Evolutionary conservation across 1,284 basidiomycete genomes (phyloP), one percentile per base, ranked within the genome.

Genomic region (Naganishia albida): DNA sequence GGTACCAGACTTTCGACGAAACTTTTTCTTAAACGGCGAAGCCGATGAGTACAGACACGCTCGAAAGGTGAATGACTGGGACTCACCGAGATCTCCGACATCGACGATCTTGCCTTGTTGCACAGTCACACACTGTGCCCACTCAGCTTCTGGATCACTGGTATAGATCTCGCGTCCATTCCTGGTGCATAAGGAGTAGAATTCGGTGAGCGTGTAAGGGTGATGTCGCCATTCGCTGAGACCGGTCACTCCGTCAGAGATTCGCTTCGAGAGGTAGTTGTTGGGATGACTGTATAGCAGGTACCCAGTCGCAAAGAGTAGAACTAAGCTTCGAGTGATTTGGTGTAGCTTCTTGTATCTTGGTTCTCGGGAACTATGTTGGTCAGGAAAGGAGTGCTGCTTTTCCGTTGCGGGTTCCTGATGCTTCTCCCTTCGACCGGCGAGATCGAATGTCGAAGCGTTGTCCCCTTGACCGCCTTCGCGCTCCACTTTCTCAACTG

Each of bases 391-490:
- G 8, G 26, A 25, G 7, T 16, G 49, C 13, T 51, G 49, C 26
- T 18, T 13, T 3, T 34, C 49, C 25, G 15, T 51, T 20, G 28
- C 30, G 25, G 25, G 28, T 28, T 28, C 25, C 25, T 51, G 90
- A 75, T 62, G 86, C 83, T 39, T 82, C 82, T 16, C 80, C 76
- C 12, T 79, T 70, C 18, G 81, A 74, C 0, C 86, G 69, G 59
- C 82, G 76, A 16, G 80, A 39, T 54, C 30, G 38, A 55, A 55
- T 39, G 40, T 13, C 20, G 40, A 10, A 34, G 34, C 43, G 25
- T 77, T 18, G 87, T 72, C 42, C 73, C 76, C 3, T 18, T 13
- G 15, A 4, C 20, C 23, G n/a, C 20, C 2, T 10, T 48, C n/a
- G 42, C 13, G 42, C 3, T 43, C 16, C n/a, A 15, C 42, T 6